phyloP scores from a whole-genome alignment of 2,329 filamentous ascomycete species.

The Nothopassalora personata region DNA sequence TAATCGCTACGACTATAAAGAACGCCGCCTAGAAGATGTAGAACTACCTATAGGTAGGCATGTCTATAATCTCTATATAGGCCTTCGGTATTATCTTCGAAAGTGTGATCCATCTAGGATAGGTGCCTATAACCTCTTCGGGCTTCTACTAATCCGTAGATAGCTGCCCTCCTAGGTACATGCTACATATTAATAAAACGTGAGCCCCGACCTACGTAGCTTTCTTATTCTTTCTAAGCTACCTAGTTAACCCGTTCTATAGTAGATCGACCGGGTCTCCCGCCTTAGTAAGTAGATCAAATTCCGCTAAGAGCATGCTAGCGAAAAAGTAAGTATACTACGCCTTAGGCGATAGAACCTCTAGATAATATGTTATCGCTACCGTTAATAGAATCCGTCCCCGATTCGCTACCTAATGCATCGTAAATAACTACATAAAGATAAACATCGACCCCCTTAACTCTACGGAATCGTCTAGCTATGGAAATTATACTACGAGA shows the following conservation, averaged over 20 bases:
- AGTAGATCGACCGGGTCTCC: constrained; percentile 12
- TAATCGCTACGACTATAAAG: constrained; percentile 19
- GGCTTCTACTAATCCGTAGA: constrained; percentile 16
- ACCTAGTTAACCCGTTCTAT: constrained; percentile 16
- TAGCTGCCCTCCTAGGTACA: constrained; percentile 23
- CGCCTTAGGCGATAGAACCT: constrained; percentile 41
- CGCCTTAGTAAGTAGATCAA: constrained; percentile 50
- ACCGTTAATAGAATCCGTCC: constrained; percentile 17
- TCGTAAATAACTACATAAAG: constrained; percentile 53
- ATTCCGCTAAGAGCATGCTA: constrained; percentile 57
- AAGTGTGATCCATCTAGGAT: constrained; percentile 21
- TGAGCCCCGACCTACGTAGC: constrained; percentile 12
- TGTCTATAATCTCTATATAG: constrained; percentile 16
- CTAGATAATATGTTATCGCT: constrained; percentile 17
- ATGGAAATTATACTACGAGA: constrained; percentile 27
- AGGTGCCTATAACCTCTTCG: constrained; percentile 18
- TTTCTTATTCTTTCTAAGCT: constrained; percentile 9
- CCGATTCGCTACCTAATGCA: constrained; percentile 32
- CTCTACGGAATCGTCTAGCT: constrained; percentile 60
- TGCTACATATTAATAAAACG: constrained; percentile 15
- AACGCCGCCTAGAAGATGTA: constrained; percentile 55
- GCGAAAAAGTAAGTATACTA: constrained; percentile 56
- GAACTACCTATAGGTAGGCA: constrained; percentile 26
- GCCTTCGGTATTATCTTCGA: constrained; percentile 19
- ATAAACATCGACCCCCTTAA: constrained; percentile 59